Base-by-base conservation (phyloP, 2,329 filamentous ascomycete genomes). In the Aspergillus neotritici region DNA sequence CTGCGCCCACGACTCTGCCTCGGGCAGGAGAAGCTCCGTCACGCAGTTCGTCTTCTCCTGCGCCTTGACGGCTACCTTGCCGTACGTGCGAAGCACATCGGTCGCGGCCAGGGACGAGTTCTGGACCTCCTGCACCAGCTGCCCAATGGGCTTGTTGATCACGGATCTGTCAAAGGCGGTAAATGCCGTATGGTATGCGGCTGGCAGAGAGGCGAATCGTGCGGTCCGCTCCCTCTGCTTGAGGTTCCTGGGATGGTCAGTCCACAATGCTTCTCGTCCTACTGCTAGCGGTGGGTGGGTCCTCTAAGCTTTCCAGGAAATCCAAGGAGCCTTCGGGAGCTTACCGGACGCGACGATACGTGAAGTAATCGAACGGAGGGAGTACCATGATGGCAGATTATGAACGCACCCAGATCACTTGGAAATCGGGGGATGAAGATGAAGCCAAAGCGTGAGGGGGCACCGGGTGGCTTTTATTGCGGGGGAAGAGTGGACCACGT, bases 1-100 rank as follows among this genome's bases (percentile, higher is more conserved):
- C 21, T 74, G 67, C 11, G 73, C 63, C 87, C 88, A 95, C 41
- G 72, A 67, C 66, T 94, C 87, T 0, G 88, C 87, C 43, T 84
- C 83, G 0, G 79, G 74, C 31, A 96, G 77, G 70, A 96, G 79
- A 43, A 96, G 73, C 67, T 96, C 90, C 0, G 91, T 96, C 10
- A 94, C 69, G 60, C 87, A 94, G 64, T 96, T 96, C 2, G 89
- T 95, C 67, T 84, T 84, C 49, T 83, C 77, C 30, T 96, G 91
- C 1, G 88, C 90, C 58, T 82, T 84, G 40, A 94, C 63, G 0
- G 90, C 86, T 14, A 91, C 83, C 66, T 94, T 95, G 57, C 86
- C 86, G 63, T 96, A 97, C 9, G 88, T 82, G 47, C 75, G 80
- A n/a, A 96, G 79, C 36, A 96, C 78, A 48, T 88, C 82, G 16